Base-by-base conservation (phyloP, 2,329 filamentous ascomycete genomes). In the Claviceps purpurea region DNA sequence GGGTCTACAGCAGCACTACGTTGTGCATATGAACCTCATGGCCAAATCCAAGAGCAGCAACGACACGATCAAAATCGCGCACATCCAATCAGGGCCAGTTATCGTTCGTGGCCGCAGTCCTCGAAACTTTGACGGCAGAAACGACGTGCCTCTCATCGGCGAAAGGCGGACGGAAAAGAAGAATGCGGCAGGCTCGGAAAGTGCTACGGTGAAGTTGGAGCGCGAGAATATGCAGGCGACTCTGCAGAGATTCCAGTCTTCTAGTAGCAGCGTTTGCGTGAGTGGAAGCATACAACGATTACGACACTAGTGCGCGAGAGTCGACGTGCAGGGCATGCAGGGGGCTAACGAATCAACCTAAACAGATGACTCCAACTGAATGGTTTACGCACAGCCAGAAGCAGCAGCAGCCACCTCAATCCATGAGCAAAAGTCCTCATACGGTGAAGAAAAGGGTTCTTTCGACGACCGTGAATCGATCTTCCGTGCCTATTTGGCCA, bases 51-150 rank as follows among this genome's bases (percentile, higher is more conserved):
- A 77, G 50, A 69, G 70, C 1, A 73, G 86, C 1, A 73, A 86
- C 1, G 89, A 85, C 11, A 79, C 82, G 24, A 73, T 85, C 52
- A 79, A 78, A 56, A 82, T 97, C 56, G 87, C 87, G 56, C 89
- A 96, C 66, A 84, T 94, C 14, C 84, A 86, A 58, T 95, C 89
- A 1, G 89, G 89, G 0, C 87, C 91, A n/a, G 89, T 97, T 53
- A 95, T 97, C 59, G 91, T 97, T 39, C 84, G 91, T 52, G 91
- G 91, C 38, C 81, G 91, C 53, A 96, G 89, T 64, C 91, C 91
- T 0, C 78, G 91, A 52, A 97, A 97, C 63, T 97, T 97, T 65
- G 89, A 95, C 62, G 89, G 87, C 51, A 79, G 87, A 54, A 94
- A 93, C 64, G 89, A 95, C 62, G 79, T 91, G 50, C 86, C 87